A percentile compares a stretch with the other conserved stretches of the same genome.
phyloP scores from a whole-genome alignment of 208 protist species.

The Acanthamoeba lenticulata region DNA sequence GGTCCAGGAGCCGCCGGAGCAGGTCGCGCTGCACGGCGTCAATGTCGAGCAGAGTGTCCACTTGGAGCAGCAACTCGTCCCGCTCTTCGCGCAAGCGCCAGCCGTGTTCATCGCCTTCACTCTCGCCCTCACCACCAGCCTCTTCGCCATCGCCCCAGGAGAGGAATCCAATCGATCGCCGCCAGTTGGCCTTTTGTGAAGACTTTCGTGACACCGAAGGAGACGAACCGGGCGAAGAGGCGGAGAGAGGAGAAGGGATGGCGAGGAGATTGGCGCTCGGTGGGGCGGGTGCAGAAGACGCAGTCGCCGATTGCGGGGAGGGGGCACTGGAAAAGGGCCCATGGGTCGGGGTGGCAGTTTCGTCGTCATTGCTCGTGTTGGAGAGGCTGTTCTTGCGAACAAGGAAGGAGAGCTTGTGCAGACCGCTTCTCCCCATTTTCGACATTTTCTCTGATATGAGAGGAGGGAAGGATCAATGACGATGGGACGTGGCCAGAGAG shows the following conservation, averaged over 20 bases:
- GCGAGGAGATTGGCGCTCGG: not conserved
- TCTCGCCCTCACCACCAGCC: not conserved
- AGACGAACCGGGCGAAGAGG: not conserved
- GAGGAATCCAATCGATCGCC: not conserved
- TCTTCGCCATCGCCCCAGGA: not conserved
- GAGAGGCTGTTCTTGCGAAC: not conserved
- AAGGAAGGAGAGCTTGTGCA: slow-evolving; percentile 13
- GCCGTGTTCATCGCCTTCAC: not conserved
- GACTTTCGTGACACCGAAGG: not conserved
- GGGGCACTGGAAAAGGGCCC: not conserved
- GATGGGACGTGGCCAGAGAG: too few species aligned
- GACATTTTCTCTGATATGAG: too few species aligned
- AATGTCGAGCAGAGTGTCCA: not conserved
- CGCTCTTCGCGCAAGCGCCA: not conserved
- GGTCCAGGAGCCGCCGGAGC: not conserved
- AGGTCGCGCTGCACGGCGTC: not conserved
- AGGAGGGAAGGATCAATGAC: too few species aligned
- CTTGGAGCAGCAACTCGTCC: not conserved
- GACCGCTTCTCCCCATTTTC: not conserved
- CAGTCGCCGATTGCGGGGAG: not conserved
- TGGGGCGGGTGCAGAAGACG: not conserved
- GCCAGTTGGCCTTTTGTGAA: not conserved
- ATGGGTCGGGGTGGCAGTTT: not conserved
- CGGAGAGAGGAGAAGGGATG: not conserved
- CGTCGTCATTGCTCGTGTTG: not conserved